Percentiles rank a stretch among this genome's conserved stretches.
These are phyloP conservation scores for Ustilago loliicola DNA, from an alignment of 1,284 basidiomycete genomes.

Conservation along the genomic window DNA sequence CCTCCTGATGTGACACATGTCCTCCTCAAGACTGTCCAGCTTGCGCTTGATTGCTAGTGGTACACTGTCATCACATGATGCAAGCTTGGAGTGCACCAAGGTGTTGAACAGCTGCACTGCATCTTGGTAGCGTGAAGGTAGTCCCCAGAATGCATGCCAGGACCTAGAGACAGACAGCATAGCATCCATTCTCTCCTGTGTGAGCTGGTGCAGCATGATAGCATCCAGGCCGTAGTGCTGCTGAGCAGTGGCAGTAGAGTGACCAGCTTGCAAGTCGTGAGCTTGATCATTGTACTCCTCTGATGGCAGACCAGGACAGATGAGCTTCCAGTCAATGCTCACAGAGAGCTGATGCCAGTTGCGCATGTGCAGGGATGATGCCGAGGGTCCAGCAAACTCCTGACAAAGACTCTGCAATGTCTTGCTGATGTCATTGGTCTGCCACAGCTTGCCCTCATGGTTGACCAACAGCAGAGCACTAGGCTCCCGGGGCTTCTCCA, in stretches of 20 bases:
- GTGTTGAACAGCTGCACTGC: background rate
- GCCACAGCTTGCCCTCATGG: background rate
- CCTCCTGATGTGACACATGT: background rate
- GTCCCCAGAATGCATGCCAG: background rate
- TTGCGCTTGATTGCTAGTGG: background rate
- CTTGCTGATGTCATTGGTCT: constrained; percentile 6
- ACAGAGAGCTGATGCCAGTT: constrained; percentile 5
- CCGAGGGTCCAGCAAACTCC: background rate
- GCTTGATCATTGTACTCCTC: background rate
- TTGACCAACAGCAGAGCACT: background rate
- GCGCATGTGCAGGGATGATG: background rate
- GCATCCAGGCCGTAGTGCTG: constrained; percentile 6
- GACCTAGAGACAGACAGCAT: background rate
- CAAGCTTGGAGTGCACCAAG: too few relatives aligned
- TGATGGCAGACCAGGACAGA: background rate
- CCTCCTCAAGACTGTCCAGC: background rate
- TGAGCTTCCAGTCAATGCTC: constrained; percentile 3
- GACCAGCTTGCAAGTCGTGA: constrained; percentile 3
- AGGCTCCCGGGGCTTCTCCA: background rate
- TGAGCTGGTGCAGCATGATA: constrained; percentile 1
- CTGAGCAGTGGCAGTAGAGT: background rate
- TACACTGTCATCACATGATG: too few relatives aligned
- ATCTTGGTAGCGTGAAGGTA: background rate
- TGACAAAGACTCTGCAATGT: background rate
- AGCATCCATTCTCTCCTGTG: background rate